Evolutionary conservation across 2,329 filamentous ascomycete genomes (phyloP), one percentile per base, ranked within the genome.

Genomic region (Pyrenophora tritici-repentis): DNA sequence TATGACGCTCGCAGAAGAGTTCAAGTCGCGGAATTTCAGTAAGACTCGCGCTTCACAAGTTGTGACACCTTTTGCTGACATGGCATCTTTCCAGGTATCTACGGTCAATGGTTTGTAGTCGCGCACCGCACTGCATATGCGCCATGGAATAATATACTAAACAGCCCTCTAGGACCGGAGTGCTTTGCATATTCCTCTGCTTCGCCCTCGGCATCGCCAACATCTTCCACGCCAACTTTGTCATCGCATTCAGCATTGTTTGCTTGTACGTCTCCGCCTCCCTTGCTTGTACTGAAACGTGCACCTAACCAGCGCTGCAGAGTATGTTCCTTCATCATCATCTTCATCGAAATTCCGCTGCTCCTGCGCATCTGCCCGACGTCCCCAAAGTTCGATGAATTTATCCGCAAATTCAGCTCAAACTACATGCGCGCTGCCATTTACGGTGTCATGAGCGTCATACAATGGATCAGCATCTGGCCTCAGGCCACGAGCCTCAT

Each of bases 361-460:
- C 89, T 99, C 50, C 87, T 99, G 56, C 90, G 94, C 76, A 97
- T 99, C 79, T 99, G 94, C 80, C 94, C 94, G 51, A 99, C 94
- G 5, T 97, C 93, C 12, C 76, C 87, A 59, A 86, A 84, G 60
- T 99, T 99, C 78, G 94, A 99, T 75, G 80, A 78, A 61, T 87
- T 91, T 73, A 93, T 99, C 75, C 91, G 93, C 76, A 87, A 85
- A 69, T 90, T 99, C 80, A 91, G 91, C 58, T 96, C 92, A 53
- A 97, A 97, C 81, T 97, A 92, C 80, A 95, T 94, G 87, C 91
- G 94, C 76, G 93, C 93, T 16, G 88, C 80, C 50, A 88, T 96
- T 71, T 99, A 99, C 77, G 76, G 78, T 50, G 77, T 84, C 72
- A 93, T 97, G 89, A 89, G 85, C 64, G 70, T 87, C 42, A 75